Evolutionary conservation across 2,329 filamentous ascomycete genomes (phyloP).

Genomic region (Blastomyces parvus): DNA sequence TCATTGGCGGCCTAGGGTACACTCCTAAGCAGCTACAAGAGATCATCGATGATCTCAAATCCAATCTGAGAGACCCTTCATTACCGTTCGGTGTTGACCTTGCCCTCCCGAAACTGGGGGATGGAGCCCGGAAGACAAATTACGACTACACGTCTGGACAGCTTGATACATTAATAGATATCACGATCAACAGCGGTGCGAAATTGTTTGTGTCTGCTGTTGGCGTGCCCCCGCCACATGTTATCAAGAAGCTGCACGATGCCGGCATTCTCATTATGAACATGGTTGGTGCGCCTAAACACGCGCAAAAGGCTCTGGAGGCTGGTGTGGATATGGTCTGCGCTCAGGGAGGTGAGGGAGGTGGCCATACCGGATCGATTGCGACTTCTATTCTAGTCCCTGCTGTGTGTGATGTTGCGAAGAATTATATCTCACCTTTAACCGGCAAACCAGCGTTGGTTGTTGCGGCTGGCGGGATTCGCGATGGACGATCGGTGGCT

Average conservation of each 20-base stretch:
- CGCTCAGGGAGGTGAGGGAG: conserved; percentile 84
- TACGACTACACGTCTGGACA: conserved; percentile 89
- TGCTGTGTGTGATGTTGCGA: conserved; percentile 73
- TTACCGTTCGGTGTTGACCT: conserved; percentile 87
- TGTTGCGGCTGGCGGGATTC: conserved; percentile 78
- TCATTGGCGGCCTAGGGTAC: conserved; percentile 55
- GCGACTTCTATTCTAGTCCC: conserved; percentile 78
- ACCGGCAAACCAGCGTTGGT: conserved; percentile 65
- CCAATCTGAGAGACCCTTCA: conserved; percentile 53
- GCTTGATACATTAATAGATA: conserved; percentile 76
- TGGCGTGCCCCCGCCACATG: conserved; percentile 65
- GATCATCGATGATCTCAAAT: conserved; percentile 79
- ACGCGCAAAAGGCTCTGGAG: conserved; percentile 77
- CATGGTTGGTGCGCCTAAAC: conserved; percentile 89
- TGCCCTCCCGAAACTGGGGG: conserved; percentile 82
- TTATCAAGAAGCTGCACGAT: conserved; percentile 66
- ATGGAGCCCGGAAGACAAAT: conserved; percentile 74
- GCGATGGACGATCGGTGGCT: conserved; percentile 69
- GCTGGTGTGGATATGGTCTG: conserved; percentile 83
- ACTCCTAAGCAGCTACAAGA: conserved; percentile 63
- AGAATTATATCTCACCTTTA: conserved; percentile 58
- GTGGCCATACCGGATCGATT: conserved; percentile 85
- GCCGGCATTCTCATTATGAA: conserved; percentile 85
- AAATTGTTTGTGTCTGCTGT: conserved; percentile 78
- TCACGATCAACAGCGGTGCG: conserved; percentile 72